Base-by-base conservation (phyloP, 768 basidiomycete species). In the Exidia glandulosa region DNA sequence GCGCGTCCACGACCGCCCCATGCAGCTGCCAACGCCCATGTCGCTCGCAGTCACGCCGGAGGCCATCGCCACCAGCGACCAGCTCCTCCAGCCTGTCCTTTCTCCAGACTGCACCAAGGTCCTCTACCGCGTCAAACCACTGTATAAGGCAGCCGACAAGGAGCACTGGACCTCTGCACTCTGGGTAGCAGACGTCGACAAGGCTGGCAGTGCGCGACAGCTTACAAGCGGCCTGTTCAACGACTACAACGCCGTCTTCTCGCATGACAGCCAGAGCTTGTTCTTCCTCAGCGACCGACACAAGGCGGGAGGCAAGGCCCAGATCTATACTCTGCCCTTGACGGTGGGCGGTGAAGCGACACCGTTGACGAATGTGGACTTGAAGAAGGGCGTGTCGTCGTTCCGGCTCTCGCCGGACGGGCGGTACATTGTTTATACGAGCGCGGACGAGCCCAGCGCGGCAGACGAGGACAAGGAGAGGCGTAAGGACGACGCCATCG, bases 341-440 rank as follows among this genome's bases (percentile, higher is more conserved):
- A 31, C 54, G 16, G 48, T 45, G 16, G 47, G 47, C 3, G 61
- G 61, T 12, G 61, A 61, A 58, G 57, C 61, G 27, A 58, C 32
- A 34, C 57, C 58, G 29, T 14, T 59, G 10, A 52, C 27, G 31
- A 19, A 47, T 54, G 30, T 25, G 16, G 30, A 27, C 4, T 25
- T 31, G 16, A 29, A 54, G 30, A 14, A 14, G 25, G 16, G 25
- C 9, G 50, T 54, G 14, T 14, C 25, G 6, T 27, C 33, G 36
- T 63, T 63, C 36, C 32, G 32, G 41, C 32, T 61, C 19, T 61
- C 60, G 4, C 63, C 60, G 14, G 60, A 63, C 47, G 63, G 63
- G 25, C 52, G 47, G n/a, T 63, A 61, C 47, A 61, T 63, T 27
- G 63, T 60, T 7, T 63, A 58, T 45, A 30, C 27, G 3, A 58